These are phyloP conservation scores for Penicillium ochrochloron DNA, from an alignment of 495 filamentous ascomycete species.

Conservation along the genomic window DNA sequence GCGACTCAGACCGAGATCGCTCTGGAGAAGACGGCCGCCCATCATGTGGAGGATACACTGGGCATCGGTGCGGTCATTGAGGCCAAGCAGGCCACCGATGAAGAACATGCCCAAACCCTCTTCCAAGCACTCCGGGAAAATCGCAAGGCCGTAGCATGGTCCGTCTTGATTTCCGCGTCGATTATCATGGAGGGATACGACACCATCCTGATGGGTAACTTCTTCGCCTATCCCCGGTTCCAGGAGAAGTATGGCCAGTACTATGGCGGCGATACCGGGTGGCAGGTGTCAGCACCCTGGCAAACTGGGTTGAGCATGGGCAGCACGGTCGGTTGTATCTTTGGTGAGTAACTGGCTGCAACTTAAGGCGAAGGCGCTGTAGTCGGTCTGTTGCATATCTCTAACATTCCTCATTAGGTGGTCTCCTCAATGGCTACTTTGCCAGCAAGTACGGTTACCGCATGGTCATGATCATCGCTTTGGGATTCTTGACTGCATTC, in stretches of 20 bases:
- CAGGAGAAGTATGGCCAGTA: slow-evolving; percentile 41
- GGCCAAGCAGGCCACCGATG: slow-evolving; percentile 40
- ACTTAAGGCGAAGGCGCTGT: neutral
- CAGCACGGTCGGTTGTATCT: slow-evolving; percentile 40
- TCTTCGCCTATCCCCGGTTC: slow-evolving; percentile 46
- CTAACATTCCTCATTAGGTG: slow-evolving; percentile 19
- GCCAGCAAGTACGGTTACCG: slow-evolving; percentile 53
- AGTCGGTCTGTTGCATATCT: neutral
- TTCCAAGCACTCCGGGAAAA: slow-evolving; percentile 45
- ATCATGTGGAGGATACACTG: slow-evolving; percentile 35
- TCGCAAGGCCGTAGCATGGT: slow-evolving; percentile 56
- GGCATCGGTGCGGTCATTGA: slow-evolving; percentile 33
- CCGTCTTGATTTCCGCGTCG: slow-evolving; percentile 46
- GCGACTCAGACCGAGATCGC: slow-evolving; percentile 23
- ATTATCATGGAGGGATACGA: slow-evolving; percentile 61
- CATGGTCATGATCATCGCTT: slow-evolving; percentile 44
- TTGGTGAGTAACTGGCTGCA: slow-evolving; percentile 25
- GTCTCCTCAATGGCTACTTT: slow-evolving; percentile 48
- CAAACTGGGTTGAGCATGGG: slow-evolving; percentile 43
- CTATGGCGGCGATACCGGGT: slow-evolving; percentile 25
- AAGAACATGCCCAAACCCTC: slow-evolving; percentile 38
- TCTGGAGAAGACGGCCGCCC: slow-evolving; percentile 31
- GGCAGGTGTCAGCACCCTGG: slow-evolving; percentile 42
- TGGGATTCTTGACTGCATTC: slow-evolving; percentile 50
- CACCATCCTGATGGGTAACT: slow-evolving; percentile 48